Percentiles rank a stretch among this genome's conserved stretches.
Evolutionary conservation across 257 asterid species (phyloP).

Genomic region (Plantago major): DNA sequence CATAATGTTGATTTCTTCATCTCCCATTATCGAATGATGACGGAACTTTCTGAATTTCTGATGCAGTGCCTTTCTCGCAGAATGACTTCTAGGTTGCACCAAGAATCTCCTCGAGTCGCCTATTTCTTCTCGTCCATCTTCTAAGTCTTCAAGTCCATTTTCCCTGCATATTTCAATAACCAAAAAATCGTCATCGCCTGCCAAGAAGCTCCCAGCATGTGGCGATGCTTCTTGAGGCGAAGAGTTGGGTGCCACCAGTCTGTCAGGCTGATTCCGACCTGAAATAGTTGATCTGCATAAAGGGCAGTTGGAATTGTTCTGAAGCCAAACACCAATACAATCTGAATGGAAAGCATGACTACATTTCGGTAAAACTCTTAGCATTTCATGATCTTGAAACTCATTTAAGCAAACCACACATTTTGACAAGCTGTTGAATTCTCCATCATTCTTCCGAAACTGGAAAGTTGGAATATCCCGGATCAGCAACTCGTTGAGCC

Average conservation of each 20-base stretch:
- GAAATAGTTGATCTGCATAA: constrained; percentile 68
- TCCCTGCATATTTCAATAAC: constrained; percentile 38
- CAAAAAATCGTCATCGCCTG: constrained; percentile 44
- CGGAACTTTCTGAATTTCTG: constrained; percentile 35
- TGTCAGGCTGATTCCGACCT: constrained; percentile 36
- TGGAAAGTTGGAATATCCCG: constrained; percentile 66
- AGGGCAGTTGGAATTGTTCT: constrained; percentile 68
- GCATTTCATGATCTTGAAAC: constrained; percentile 58
- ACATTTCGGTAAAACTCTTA: constrained; percentile 68
- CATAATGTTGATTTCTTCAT: constrained; percentile 46
- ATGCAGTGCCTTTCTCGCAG: constrained; percentile 36
- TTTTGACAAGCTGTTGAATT: constrained; percentile 30
- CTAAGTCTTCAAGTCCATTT: constrained; percentile 16
- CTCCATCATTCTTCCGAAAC: constrained; percentile 29
- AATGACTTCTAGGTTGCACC: constrained; percentile 32
- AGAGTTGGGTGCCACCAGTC: constrained; percentile 59
- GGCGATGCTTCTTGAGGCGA: constrained; percentile 65
- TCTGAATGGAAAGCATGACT: constrained; percentile 74
- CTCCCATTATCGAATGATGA: constrained; percentile 78
- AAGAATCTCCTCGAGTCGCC: constrained; percentile 38
- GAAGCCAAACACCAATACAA: constrained; percentile 80
- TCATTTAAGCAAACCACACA: constrained; percentile 74
- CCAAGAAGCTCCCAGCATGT: constrained; percentile 23
- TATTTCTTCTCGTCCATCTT: constrained; percentile 23
- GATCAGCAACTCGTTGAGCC: constrained; percentile 63